Percentiles rank a stretch among this genome's conserved stretches.
phyloP scores from a whole-genome alignment of 1,284 basidiomycete genomes.

The Trametes hirsuta region DNA sequence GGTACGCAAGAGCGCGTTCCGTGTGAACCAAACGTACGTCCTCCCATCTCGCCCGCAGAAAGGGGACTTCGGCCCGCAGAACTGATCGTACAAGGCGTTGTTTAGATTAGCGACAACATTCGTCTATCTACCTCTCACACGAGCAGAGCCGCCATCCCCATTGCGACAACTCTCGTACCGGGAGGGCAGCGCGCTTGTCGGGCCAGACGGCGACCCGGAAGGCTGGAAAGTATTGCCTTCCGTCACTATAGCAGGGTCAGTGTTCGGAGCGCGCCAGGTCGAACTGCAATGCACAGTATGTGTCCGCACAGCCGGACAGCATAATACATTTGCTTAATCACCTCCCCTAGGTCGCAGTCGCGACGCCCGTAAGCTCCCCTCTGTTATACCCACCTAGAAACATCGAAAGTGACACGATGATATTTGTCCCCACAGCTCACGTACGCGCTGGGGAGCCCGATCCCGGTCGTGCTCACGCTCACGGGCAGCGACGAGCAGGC shows the following conservation, averaged over 20 bases:
- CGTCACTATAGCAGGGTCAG: conserved; percentile 33
- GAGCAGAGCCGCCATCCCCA: conserved; percentile 36
- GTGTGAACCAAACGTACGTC: conserved; percentile 38
- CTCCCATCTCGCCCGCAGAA: background rate
- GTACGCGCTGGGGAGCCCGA: conserved; percentile 50
- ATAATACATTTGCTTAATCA: background rate
- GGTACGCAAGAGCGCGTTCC: conserved; percentile 36
- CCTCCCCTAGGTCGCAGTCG: conserved; percentile 49
- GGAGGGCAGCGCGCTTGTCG: conserved; percentile 32
- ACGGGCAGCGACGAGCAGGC: conserved; percentile 48
- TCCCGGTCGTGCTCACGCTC: conserved; percentile 52
- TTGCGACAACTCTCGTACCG: conserved; percentile 37
- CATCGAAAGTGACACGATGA: background rate
- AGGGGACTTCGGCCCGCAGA: conserved; percentile 2
- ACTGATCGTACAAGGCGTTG: background rate
- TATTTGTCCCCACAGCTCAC: conserved; percentile 40
- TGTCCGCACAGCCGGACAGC: conserved; percentile 1
- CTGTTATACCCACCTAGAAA: background rate
- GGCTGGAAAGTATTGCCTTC: conserved; percentile 40
- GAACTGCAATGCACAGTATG: conserved; percentile 46
- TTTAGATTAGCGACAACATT: conserved; percentile 35
- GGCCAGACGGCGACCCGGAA: conserved; percentile 38
- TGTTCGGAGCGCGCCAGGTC: conserved; percentile 37
- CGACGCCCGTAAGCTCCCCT: conserved; percentile 49
- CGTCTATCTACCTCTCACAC: conserved; percentile 38